phyloP scores from a whole-genome alignment of 2,329 filamentous ascomycete species.

The Colletotrichum chlorophyti region DNA sequence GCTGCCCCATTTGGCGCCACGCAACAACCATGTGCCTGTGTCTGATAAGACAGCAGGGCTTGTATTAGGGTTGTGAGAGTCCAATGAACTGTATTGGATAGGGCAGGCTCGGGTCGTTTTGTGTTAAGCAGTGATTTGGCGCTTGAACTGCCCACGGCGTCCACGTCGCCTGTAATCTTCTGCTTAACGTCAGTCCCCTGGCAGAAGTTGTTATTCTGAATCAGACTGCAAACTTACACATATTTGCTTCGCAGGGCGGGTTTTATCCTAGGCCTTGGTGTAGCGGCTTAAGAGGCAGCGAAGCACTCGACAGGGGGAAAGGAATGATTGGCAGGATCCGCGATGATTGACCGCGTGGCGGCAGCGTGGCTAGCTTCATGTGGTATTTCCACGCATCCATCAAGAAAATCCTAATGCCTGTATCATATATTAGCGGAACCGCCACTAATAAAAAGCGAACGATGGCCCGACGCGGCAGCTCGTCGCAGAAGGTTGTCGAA shows the following conservation, averaged over 20 bases:
- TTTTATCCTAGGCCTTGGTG: too few species aligned
- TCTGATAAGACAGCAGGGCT: background rate
- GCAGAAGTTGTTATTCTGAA: background rate
- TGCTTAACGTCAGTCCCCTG: background rate
- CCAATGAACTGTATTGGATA: background rate
- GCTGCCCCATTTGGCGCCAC: background rate
- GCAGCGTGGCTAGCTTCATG: too few species aligned
- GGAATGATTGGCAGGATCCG: background rate
- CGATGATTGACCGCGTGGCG: background rate
- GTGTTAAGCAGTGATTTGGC: too few species aligned
- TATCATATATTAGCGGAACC: background rate
- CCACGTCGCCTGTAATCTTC: constrained; percentile 1
- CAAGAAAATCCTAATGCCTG: background rate
- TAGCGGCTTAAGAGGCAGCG: background rate
- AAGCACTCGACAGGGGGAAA: constrained; percentile 11
- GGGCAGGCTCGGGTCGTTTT: background rate
- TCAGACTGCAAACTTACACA: constrained; percentile 6
- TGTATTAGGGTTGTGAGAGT: constrained; percentile 12
- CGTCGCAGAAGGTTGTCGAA: background rate
- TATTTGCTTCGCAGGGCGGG: too few species aligned
- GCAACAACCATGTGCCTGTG: constrained; percentile 11
- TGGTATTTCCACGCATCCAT: too few species aligned
- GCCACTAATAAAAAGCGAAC: background rate
- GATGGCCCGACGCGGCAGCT: background rate
- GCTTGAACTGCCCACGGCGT: too few species aligned